A percentile compares a stretch with the other conserved stretches of the same genome.
phyloP scores from a whole-genome alignment of 2,329 filamentous ascomycete genomes.

The Cordyceps tenuipes region DNA sequence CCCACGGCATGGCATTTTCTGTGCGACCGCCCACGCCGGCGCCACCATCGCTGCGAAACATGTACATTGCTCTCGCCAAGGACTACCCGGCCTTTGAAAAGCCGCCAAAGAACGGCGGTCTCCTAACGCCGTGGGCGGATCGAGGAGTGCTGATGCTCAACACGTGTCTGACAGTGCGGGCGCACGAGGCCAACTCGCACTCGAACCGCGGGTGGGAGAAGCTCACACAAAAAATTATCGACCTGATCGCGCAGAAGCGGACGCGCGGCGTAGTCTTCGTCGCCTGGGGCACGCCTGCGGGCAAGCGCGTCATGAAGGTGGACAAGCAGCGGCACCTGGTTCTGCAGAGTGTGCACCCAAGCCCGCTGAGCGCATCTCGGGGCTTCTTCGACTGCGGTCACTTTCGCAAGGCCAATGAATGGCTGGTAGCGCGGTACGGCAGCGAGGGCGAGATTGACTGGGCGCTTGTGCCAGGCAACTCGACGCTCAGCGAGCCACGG shows the following conservation, averaged over 20 bases:
- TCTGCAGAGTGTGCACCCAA: conserved; percentile 81
- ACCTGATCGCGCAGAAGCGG: conserved; percentile 70
- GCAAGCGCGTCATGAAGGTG: conserved; percentile 66
- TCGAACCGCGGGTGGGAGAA: conserved; percentile 82
- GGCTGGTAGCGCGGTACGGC: conserved; percentile 73
- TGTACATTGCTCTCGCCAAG: conserved; percentile 79
- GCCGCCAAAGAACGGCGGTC: conserved; percentile 70
- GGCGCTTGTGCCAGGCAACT: conserved; percentile 44
- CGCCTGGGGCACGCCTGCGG: conserved; percentile 85
- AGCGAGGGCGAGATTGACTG: conserved; percentile 77
- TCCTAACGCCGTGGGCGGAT: conserved; percentile 89
- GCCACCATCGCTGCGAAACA: conserved; percentile 86
- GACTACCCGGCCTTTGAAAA: conserved; percentile 75
- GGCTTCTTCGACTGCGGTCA: conserved; percentile 82
- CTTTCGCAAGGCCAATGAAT: conserved; percentile 75
- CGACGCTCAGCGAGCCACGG: conserved; percentile 23
- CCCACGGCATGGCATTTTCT: conserved; percentile 92
- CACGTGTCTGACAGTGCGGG: conserved; percentile 87
- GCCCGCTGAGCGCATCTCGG: conserved; percentile 73
- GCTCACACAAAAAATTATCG: conserved; percentile 87
- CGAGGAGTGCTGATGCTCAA: conserved; percentile 89
- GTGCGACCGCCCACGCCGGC: conserved; percentile 82
- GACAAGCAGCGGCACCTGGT: conserved; percentile 70
- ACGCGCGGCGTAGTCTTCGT: conserved; percentile 83
- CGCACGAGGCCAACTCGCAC: conserved; percentile 81